A percentile compares a stretch with the other conserved stretches of the same genome.
Evolutionary conservation across 805 yeast genomes (phyloP).

Genomic region (Lipomyces yamadae): DNA sequence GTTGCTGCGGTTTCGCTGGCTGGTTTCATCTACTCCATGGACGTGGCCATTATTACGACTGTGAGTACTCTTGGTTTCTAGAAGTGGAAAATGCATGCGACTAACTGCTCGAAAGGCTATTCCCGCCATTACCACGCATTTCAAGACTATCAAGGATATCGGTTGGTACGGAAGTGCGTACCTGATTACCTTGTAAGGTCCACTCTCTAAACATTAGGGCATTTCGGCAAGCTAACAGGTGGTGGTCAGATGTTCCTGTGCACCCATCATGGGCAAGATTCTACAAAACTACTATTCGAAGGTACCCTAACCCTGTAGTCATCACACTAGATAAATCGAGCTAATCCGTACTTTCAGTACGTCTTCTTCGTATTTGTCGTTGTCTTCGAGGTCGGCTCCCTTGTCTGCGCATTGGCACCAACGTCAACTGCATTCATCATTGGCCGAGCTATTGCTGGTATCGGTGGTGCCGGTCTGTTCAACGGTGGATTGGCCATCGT

Average conservation of each 20-base stretch:
- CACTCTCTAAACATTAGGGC: neutral
- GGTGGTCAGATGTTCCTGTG: neutral
- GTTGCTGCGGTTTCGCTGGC: neutral
- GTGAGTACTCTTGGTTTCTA: neutral
- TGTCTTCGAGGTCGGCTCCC: conserved; percentile 47
- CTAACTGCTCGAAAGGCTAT: conserved; percentile 7
- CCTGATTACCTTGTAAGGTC: neutral
- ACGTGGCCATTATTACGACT: neutral
- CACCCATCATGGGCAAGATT: no score
- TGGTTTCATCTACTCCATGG: neutral
- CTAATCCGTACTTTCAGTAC: neutral
- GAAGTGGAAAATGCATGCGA: neutral
- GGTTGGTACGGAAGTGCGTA: conserved; percentile 20
- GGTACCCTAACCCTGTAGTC: conserved; percentile 1
- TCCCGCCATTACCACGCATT: conserved; percentile 14
- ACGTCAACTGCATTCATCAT: conserved; percentile 65
- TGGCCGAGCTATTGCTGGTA: conserved; percentile 70
- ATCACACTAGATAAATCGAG: conserved; percentile 3
- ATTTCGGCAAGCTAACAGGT: neutral
- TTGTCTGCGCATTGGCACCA: conserved; percentile 20
- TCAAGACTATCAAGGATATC: conserved; percentile 11
- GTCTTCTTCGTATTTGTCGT: conserved; percentile 41
- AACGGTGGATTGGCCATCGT: conserved; percentile 59
- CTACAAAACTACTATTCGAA: neutral
- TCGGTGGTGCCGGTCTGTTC: conserved; percentile 72